Evolutionary conservation across 1,284 basidiomycete species (phyloP), one percentile per base, ranked within the genome.

Genomic region (Erythrobasidium hasegawianum): DNA sequence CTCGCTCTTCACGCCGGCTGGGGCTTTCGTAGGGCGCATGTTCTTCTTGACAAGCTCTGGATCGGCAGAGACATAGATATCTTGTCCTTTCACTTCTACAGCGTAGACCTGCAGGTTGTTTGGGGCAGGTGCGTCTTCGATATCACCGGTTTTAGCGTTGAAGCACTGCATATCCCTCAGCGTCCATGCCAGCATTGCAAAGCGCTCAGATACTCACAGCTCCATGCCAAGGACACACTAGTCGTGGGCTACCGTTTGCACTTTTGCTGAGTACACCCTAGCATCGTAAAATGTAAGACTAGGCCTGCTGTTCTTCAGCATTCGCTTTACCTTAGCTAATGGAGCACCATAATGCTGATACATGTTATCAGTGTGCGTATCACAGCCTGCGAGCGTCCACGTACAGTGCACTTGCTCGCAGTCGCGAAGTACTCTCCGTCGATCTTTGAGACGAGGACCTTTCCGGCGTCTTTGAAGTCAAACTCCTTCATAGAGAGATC

Each of bases 51-150:
- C 53, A 7, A 39, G 27, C 29, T 68, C 59, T 16, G 56, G 29
- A 16, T 64, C 62, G 24, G 67, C 67, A 29, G 87, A 87, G 38
- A 97, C 90, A 71, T 85, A 81, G 58, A 96, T 88, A 77, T 90
- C 86, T 52, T 86, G 86, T 59, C 79, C 77, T n/a, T 82, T 79
- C 38, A 89, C 80, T 67, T 85, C 80, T 38, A 73, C 71, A 69
- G 86, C 83, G 83, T 92, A 95, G 1, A 85, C 86, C 77, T 91
- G 88, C 52, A 97, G 78, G n/a, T 87, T 85, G 74, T 86, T 82
- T 20, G 92, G 87, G 10, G 90, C 93, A 8, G 93, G 93, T 0
- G 91, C 88, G 76, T 97, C 92, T 81, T 62, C 59, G 59, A 88
- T 88, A 71, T 89, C 87, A 10, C 86, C 87, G 38, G 84, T 88